Conservation (phyloP, 345 rosid species). For the Kernera saxatilis region DNA sequence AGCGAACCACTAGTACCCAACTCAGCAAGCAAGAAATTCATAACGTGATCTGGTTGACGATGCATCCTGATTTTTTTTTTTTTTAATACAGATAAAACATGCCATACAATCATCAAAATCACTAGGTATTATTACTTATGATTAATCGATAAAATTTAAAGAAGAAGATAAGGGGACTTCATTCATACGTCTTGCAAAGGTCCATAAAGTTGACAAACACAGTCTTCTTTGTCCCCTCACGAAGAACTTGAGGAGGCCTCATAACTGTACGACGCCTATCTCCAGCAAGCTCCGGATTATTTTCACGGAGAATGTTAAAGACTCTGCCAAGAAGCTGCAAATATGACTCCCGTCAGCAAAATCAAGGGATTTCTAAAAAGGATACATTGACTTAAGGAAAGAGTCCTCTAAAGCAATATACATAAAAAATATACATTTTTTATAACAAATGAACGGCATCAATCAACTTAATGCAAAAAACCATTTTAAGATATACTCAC, state of each 20-base stretch:
- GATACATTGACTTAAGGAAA: not conserved
- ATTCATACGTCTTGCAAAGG: constrained; percentile 80
- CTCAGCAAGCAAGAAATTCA: constrained; percentile 88
- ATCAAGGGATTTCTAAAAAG: not conserved
- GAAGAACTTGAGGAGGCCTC: constrained; percentile 98
- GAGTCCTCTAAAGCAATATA: not conserved
- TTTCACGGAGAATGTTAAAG: constrained; percentile 83
- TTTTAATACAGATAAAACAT: not conserved
- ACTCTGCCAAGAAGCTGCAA: constrained; percentile 88
- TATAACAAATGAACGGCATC: not conserved
- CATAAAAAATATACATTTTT: not conserved
- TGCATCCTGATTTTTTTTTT: constrained; percentile 57
- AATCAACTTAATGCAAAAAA: not conserved
- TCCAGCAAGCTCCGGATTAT: constrained; percentile 93
- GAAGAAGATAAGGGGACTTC: not conserved
- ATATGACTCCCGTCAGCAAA: constrained; percentile 13
- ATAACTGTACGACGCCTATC: constrained; percentile 96
- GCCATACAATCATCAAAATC: not conserved
- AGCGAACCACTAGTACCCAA: constrained; percentile 95
- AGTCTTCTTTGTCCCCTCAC: constrained; percentile 98
- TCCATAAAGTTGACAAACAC: constrained; percentile 95
- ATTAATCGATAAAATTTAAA: not conserved
- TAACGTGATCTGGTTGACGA: constrained; percentile 90
- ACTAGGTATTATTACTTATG: not conserved
- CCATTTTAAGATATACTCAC: constrained; percentile 27